Base-by-base conservation (phyloP, 148 eudicot genomes). In the Camellia lanceoleosa region DNA sequence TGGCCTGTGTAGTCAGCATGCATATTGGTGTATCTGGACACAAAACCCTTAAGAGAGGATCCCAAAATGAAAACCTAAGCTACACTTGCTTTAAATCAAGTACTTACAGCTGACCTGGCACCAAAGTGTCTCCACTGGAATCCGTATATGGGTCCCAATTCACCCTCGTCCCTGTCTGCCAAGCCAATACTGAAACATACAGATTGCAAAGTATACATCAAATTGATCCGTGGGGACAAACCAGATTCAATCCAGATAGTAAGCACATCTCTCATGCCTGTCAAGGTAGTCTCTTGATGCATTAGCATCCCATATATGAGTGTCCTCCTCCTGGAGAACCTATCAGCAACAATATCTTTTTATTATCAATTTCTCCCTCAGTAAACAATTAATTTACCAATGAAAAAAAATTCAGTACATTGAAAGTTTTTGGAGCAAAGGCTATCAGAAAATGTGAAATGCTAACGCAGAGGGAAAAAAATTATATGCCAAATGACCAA, bases 81-180 rank as follows among this genome's bases (percentile, higher is more conserved):
- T 73, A 19, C 14, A 9, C 18, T 12, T 19, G 7, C 9, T 2
- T 23, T 23, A 52, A 73, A 23, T 15, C 3, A 55, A 52, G 65
- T 13, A 12, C 4, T 56, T 18, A 47, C 20, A 43, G 23, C 79
- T 67, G 73, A 93, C 97, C 92, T 92, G 47, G 97, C 95, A 44
- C 97, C 95, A 87, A 90, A 91, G 78, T 92, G 92, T 79, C 97
- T 86, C 95, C 97, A 93, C 82, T 93, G 97, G 68, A 93, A 93
- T 18, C 97, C 97, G 79, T 92, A 92, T 60, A 89, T 85, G 70
- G 95, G 97, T 55, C 97, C 97, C 70, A 93, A 80, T 81, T 93
- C 97, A 52, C 97, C 97, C 80, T 90, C 97, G 86, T 91, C 97
- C 76, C 97, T 85, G 8, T 91, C 90, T 44, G 62, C 79, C 83